A percentile compares a stretch with the other conserved stretches of the same genome.
Evolutionary conservation across 1,284 basidiomycete genomes (phyloP).

Genomic region (Omphalotus olearius): DNA sequence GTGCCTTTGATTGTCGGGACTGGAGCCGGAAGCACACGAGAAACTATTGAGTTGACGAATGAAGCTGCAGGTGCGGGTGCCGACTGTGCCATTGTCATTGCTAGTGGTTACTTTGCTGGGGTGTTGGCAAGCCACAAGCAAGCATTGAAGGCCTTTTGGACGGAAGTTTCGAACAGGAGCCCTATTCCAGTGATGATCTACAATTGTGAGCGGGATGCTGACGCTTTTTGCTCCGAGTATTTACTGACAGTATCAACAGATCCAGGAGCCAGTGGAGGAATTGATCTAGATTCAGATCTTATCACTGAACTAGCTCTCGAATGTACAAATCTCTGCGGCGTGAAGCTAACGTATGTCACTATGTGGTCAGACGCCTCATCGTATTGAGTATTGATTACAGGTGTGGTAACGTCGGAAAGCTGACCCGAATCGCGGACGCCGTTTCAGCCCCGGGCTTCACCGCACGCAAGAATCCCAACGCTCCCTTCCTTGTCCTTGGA

Average conservation of each 20-base stretch:
- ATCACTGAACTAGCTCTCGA: conserved; percentile 75
- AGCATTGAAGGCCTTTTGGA: conserved; percentile 78
- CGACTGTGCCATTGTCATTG: conserved; percentile 82
- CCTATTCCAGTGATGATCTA: conserved; percentile 89
- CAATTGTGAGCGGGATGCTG: conserved; percentile 62
- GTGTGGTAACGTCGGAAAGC: conserved; percentile 88
- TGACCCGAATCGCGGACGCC: conserved; percentile 74
- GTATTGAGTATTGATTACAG: conserved; percentile 31
- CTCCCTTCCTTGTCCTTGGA: conserved; percentile 74
- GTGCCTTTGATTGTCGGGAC: conserved; percentile 81
- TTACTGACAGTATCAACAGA: conserved; percentile 34
- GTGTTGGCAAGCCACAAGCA: conserved; percentile 54
- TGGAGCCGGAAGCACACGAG: conserved; percentile 77
- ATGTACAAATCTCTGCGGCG: conserved; percentile 73
- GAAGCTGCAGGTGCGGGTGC: conserved; percentile 81
- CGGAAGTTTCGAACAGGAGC: conserved; percentile 71
- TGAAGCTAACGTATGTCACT: conserved; percentile 77
- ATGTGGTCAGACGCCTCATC: conserved; percentile 1
- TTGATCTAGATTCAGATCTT: conserved; percentile 84
- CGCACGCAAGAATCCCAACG: conserved; percentile 54
- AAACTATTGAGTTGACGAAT: conserved; percentile 69
- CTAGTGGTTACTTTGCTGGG: conserved; percentile 83
- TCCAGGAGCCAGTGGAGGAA: conserved; percentile 79
- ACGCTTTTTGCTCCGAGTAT: conserved; percentile 6
- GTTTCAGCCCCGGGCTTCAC: conserved; percentile 60